phyloP scores from a whole-genome alignment of 345 rosid species.

The Pistacia atlantica region DNA sequence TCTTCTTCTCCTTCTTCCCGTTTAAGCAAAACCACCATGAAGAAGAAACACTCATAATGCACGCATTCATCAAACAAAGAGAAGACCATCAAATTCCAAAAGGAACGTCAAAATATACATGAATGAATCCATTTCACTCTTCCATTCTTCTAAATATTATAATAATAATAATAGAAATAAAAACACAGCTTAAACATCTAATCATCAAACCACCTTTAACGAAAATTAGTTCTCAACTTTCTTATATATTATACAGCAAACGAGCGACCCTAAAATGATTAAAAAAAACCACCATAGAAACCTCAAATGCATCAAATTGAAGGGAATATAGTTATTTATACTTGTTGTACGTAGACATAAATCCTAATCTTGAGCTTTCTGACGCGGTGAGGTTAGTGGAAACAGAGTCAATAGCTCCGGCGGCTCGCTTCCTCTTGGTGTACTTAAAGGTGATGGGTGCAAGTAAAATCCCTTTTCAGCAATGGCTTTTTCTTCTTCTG shows the following conservation, averaged over 20 bases:
- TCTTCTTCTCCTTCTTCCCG: neutral
- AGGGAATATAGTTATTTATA: too few relatives aligned
- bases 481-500: slow-evolving; percentile 40
- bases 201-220: too few relatives aligned
- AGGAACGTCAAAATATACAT: neutral
- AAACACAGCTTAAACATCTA: neutral
- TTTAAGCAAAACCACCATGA: neutral
- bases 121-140: neutral
- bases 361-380: slow-evolving; percentile 24
- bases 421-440: slow-evolving; percentile 28
- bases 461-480: slow-evolving; percentile 38
- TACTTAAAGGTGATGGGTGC: slow-evolving; percentile 34
- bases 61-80: too few relatives aligned
- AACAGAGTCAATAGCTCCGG: slow-evolving; percentile 39
- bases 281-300: neutral
- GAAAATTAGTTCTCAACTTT: neutral
- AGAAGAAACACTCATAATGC: neutral
- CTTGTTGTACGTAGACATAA: neutral
- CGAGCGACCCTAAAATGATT: neutral
- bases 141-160: too few relatives aligned
- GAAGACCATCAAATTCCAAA: neutral
- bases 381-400: slow-evolving; percentile 32
- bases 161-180: too few relatives aligned
- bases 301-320: too few relatives aligned
- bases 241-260: neutral